phyloP scores from a whole-genome alignment of 1,284 basidiomycete genomes.

The Ganoderma leucocontextum region DNA sequence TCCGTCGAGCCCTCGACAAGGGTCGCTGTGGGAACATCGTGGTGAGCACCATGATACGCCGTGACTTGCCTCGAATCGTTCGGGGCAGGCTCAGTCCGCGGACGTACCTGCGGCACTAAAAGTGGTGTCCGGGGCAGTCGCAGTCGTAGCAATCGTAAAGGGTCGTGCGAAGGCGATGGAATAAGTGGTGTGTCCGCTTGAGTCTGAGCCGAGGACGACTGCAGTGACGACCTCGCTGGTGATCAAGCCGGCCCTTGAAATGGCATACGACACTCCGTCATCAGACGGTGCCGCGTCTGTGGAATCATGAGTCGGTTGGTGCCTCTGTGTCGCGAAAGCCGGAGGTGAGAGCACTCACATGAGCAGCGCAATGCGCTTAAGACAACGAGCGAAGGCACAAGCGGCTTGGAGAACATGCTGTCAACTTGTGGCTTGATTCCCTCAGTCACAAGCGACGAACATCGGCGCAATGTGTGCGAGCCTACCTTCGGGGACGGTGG shows the following conservation, averaged over 20 bases:
- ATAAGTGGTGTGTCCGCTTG: neutral
- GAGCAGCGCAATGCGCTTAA: neutral
- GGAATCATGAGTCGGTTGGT: neutral
- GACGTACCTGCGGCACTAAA: conserved; percentile 8
- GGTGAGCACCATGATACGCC: too few species aligned
- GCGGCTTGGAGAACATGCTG: neutral
- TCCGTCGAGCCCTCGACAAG: conserved; percentile 9
- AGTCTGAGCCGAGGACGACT: neutral
- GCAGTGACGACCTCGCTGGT: neutral
- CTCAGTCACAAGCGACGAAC: too few species aligned
- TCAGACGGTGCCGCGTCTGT: neutral
- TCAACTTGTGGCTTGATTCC: too few species aligned
- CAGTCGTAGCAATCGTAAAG: neutral
- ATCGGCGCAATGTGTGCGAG: neutral
- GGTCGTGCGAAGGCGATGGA: neutral
- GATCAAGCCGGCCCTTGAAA: neutral
- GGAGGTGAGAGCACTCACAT: neutral
- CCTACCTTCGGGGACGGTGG: neutral
- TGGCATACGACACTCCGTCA: neutral
- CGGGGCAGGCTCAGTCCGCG: neutral
- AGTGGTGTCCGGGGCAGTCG: neutral
- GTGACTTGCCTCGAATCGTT: too few species aligned
- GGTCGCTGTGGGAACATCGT: neutral
- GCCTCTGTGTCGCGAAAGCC: too few species aligned
- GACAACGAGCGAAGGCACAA: neutral